phyloP scores from a whole-genome alignment of 208 protist genomes.

The Strigomonas culicis region DNA sequence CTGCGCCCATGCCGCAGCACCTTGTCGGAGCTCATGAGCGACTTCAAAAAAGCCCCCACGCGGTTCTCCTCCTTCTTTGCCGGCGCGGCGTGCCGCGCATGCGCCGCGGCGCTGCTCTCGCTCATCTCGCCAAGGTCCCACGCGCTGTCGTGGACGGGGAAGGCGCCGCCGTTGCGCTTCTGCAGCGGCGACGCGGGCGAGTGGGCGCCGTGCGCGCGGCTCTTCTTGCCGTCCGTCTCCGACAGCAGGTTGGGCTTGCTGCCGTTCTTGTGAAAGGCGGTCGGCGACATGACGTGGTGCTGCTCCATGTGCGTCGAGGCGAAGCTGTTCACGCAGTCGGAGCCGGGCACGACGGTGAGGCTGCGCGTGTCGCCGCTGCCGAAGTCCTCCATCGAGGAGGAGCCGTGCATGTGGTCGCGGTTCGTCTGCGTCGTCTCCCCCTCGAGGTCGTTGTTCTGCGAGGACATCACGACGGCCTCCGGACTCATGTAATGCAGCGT shows the following conservation, averaged over 20 bases:
- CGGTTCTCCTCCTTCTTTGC: slow-evolving; percentile 19
- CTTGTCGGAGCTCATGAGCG: slow-evolving; percentile 17
- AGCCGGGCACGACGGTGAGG: background rate
- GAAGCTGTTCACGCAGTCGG: slow-evolving; percentile 8
- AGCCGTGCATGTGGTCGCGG: background rate
- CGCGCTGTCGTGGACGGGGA: slow-evolving; percentile 6
- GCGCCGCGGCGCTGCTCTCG: background rate
- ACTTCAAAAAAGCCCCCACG: slow-evolving; percentile 27
- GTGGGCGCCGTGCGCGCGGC: background rate
- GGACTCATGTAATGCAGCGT: slow-evolving; percentile 87
- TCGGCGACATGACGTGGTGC: background rate
- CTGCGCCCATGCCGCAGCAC: background rate
- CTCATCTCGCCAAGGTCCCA: too few species aligned
- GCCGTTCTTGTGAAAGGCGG: slow-evolving; percentile 1
- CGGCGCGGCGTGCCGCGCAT: background rate
- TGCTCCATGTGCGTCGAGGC: slow-evolving; percentile 4
- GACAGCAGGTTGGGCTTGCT: background rate
- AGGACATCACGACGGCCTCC: slow-evolving; percentile 56
- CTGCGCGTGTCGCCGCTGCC: background rate
- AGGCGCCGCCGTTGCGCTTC: slow-evolving; percentile 11
- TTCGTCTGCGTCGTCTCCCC: slow-evolving; percentile 2
- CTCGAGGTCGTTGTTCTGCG: slow-evolving; percentile 4
- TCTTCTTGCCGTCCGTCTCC: background rate
- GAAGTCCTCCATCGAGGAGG: background rate
- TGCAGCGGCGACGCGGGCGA: background rate